Conservation (phyloP, 257 asterid species). For the Schizonepeta tenuifolia region DNA sequence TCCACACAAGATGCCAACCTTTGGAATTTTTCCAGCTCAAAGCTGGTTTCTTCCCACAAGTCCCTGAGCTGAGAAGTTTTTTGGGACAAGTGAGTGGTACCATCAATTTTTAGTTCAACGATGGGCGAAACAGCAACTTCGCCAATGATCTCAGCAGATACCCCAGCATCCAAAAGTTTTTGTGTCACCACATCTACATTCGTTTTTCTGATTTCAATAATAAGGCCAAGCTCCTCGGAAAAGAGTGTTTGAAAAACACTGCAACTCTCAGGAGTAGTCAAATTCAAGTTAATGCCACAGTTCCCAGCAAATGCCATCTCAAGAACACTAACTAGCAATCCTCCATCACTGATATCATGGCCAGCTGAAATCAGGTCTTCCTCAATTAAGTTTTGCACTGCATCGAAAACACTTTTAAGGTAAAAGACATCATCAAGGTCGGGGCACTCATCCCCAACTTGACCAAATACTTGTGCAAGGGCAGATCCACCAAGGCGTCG, state of each 20-base stretch:
- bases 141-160: constrained; percentile 66
- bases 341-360: constrained; percentile 97
- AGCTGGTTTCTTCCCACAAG: constrained; percentile 94
- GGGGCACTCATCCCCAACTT: constrained; percentile 83
- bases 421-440: constrained; percentile 83
- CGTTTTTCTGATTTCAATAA: constrained; percentile 65
- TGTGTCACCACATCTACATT: constrained; percentile 47
- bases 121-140: constrained; percentile 55
- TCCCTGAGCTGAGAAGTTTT: constrained; percentile 66
- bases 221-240: constrained; percentile 88
- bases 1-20: constrained; percentile 82
- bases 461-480: constrained; percentile 87
- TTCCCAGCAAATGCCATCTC: constrained; percentile 99
- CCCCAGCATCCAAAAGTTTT: constrained; percentile 53
- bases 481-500: constrained; percentile 92
- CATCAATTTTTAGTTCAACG: constrained; percentile 65
- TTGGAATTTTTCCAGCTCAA: constrained; percentile 77
- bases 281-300: constrained; percentile 65
- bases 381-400: constrained; percentile 70
- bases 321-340: constrained; percentile 69
- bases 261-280: constrained; percentile 47
- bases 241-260: constrained; percentile 60
- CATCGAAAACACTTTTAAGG: constrained; percentile 71
- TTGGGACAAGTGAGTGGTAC: constrained; percentile 58
- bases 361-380: constrained; percentile 84